These are phyloP conservation scores for Thecaphora thlaspeos DNA, from an alignment of 1,284 basidiomycete species.

Conservation along the genomic window DNA sequence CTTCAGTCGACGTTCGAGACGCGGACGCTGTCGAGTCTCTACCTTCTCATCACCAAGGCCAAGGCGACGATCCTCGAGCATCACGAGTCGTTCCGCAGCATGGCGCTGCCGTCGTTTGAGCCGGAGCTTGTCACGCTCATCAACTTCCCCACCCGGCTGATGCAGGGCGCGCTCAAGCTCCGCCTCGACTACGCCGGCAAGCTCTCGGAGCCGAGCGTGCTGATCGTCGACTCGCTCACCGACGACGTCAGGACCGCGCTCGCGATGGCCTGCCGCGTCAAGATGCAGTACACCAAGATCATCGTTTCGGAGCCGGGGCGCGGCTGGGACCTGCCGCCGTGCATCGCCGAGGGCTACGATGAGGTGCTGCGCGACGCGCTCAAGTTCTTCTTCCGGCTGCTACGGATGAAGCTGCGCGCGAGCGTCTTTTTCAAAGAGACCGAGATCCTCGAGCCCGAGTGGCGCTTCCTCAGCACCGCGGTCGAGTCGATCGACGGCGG, in stretches of 20 bases:
- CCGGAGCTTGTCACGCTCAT: slow-evolving; percentile 89
- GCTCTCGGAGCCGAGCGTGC: slow-evolving; percentile 74
- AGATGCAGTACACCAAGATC: slow-evolving; percentile 87
- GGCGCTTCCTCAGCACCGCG: slow-evolving; percentile 91
- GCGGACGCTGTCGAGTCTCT: slow-evolving; percentile 82
- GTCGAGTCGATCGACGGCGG: slow-evolving; percentile 85
- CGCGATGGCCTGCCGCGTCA: slow-evolving; percentile 88
- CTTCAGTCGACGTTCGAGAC: slow-evolving; percentile 92
- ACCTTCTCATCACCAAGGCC: slow-evolving; percentile 79
- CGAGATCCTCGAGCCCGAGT: slow-evolving; percentile 92
- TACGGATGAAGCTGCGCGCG: slow-evolving; percentile 93
- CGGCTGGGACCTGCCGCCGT: slow-evolving; percentile 84
- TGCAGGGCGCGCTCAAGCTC: slow-evolving; percentile 84
- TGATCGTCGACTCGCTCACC: slow-evolving; percentile 89
- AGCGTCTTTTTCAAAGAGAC: slow-evolving; percentile 98
- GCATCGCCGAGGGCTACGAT: slow-evolving; percentile 87
- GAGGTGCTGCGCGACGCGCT: slow-evolving; percentile 82
- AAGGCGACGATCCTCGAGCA: slow-evolving; percentile 83
- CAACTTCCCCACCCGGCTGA: slow-evolving; percentile 89
- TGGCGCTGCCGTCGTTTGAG: slow-evolving; percentile 90
- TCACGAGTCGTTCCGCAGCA: slow-evolving; percentile 70
- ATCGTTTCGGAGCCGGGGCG: slow-evolving; percentile 77
- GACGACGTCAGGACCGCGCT: slow-evolving; percentile 91
- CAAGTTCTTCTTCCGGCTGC: slow-evolving; percentile 85
- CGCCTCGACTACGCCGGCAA: slow-evolving; percentile 88